Evolutionary conservation across 73 alveolate species (phyloP), one percentile per base, ranked within the genome.

Genomic region (Paramecium sonneborni): DNA sequence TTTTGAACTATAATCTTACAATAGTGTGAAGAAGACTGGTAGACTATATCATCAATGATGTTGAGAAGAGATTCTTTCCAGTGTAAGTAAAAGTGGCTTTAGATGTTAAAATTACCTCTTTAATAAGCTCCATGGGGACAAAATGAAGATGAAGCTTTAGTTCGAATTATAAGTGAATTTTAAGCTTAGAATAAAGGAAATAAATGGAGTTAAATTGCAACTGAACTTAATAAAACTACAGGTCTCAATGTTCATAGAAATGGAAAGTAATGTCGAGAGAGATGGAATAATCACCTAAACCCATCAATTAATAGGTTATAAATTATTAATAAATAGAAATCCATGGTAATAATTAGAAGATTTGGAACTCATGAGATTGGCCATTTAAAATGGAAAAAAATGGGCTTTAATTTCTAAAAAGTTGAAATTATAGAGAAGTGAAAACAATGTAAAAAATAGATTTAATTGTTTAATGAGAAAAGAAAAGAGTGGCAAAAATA

Each of bases 181-280:
- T 34, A 79, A 24, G 24, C 52, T 23, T 15, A 43, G 52, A 79
- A 79, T 18, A 39, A 24, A 12, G 90, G 94, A 70, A 88, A 88
- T 58, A 88, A 88, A 43, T 88, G 94, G 94, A 88, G 87, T 44
- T 34, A 69, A 70, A 88, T 88, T 5, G 94, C 94, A 12, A 88
- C 85, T 18, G 76, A 38, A 21, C 84, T 88, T 0, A 69, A 88
- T 43, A 88, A 28, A 26, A 21, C 35, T 3, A 43, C 85, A 5
- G 94, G 28, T 34, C 23, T 85, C 1, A 88, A 70, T 34, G 87
- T 82, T 21, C 87, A 69, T 44, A 88, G 94, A 88, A 97, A 96
- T 62, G 99, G 99, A n/a, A 97, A 97, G 92, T 96, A 97, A 84
- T 97, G 99, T 69, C 58, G 99, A 82, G 99, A 97, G 86, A 92